Percentiles rank a stretch among this genome's conserved stretches.
Conservation (phyloP, 768 basidiomycete genomes). For the Infundibulicybe gibba region DNA sequence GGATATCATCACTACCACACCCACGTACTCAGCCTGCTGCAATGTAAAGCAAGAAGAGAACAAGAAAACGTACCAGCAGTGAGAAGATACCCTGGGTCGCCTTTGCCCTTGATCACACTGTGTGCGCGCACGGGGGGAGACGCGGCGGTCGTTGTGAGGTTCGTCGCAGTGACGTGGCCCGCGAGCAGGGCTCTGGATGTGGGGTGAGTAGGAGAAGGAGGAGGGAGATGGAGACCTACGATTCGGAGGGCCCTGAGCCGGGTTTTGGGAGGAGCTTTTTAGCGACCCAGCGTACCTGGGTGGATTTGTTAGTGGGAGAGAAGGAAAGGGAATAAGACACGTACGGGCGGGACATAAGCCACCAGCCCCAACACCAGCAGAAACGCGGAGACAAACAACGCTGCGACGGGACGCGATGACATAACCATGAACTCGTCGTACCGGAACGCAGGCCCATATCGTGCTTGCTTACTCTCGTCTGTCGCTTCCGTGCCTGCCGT, state of each 20-base stretch:
- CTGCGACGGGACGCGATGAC: slow-evolving; percentile 13
- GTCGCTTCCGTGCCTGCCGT: background rate
- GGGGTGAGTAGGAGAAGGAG: too few relatives aligned
- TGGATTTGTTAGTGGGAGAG: too few relatives aligned
- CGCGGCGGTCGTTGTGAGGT: slow-evolving; percentile 63
- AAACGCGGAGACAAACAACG: too few relatives aligned
- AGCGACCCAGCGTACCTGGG: too few relatives aligned
- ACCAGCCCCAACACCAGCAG: too few relatives aligned
- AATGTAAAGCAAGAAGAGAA: slow-evolving; percentile 1
- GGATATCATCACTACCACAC: slow-evolving; percentile 60
- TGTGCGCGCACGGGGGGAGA: slow-evolving; percentile 47
- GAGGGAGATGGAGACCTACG: too few relatives aligned
- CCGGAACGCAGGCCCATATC: slow-evolving; percentile 69
- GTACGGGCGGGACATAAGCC: too few relatives aligned
- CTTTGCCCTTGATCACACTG: slow-evolving; percentile 58
- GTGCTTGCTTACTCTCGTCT: slow-evolving; percentile 16
- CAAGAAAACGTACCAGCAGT: slow-evolving; percentile 45
- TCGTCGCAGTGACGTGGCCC: too few relatives aligned
- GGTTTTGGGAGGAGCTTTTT: too few relatives aligned
- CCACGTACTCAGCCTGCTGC: slow-evolving; percentile 5
- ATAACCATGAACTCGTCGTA: slow-evolving; percentile 70
- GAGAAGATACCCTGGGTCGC: slow-evolving; percentile 74
- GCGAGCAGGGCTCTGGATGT: too few relatives aligned
- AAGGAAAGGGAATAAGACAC: too few relatives aligned
- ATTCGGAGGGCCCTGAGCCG: too few relatives aligned